Evolutionary conservation across 2,329 filamentous ascomycete species (phyloP), one percentile per base, ranked within the genome.

Genomic region (Penicillium sp.): DNA sequence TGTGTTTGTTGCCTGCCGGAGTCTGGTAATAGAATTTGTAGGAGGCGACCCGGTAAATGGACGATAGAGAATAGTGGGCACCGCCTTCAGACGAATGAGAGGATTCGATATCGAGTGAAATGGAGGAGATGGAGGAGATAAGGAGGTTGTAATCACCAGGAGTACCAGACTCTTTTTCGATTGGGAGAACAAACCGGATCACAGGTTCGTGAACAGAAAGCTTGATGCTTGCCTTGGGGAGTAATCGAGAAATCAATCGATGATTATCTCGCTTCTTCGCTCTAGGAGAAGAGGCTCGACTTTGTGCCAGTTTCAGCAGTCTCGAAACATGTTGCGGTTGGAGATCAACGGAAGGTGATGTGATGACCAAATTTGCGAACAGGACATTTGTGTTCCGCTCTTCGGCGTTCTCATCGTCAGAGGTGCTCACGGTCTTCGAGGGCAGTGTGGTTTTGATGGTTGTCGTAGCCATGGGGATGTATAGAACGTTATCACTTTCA

Each of bases 161-260:
- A 41, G 75, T 75, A 52, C 77, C 71, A 6, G 79, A 74, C 48
- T 77, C 72, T 60, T 89, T 85, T 61, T 94, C 85, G 0, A 93
- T 88, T 6, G 93, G 93, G 5, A 99, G 80, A 8, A 93, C 87
- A 62, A 99, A 93, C 66, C 96, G 87, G 61, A 97, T 74, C 17
- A 99, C 96, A 1, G 94, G 94, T 72, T 99, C 94, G 69, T 99
- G 94, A 76, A 99, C 89, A 0, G 94, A 97, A 41, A 97, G 87
- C 70, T 97, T 99, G 74, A 97, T 89, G 68, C 85, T 96, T 0
- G 93, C 90, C 77, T 97, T 97, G 1, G 94, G 94, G 9, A 99
- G 80, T 4, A 97, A 83, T n/a, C 91, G 86, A 15, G 93, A 96
- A 31, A 99, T 89, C 35, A 99, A 79, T 53, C 86, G 82, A 65